A percentile compares a stretch with the other conserved stretches of the same genome.
phyloP scores from a whole-genome alignment of 805 yeast genomes.

The Torulaspora franciscae region DNA sequence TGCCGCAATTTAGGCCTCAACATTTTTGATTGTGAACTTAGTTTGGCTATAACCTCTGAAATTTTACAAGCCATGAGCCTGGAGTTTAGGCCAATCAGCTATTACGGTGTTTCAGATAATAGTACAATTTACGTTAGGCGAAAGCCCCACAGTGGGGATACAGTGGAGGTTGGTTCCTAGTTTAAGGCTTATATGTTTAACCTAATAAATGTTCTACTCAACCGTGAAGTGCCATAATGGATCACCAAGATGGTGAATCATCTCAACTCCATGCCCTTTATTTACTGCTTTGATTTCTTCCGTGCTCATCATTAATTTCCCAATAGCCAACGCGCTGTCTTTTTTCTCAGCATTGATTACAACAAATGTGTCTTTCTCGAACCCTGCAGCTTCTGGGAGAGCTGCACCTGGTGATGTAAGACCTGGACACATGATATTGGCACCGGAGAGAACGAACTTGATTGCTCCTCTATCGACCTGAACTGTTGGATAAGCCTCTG shows the following conservation, averaged over 20 bases:
- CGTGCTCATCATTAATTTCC: slow-evolving; percentile 81
- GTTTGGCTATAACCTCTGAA: slow-evolving; percentile 4
- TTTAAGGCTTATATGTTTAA: not conserved
- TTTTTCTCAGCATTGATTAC: slow-evolving; percentile 89
- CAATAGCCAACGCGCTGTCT: slow-evolving; percentile 84
- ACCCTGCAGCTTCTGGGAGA: slow-evolving; percentile 66
- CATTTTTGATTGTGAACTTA: slow-evolving; percentile 12
- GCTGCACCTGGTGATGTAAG: slow-evolving; percentile 79
- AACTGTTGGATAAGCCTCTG: slow-evolving; percentile 76
- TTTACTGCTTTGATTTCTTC: slow-evolving; percentile 78
- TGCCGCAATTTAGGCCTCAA: slow-evolving; percentile 6
- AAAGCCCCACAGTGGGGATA: not conserved
- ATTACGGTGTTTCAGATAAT: slow-evolving; percentile 13
- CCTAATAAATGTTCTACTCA: slow-evolving; percentile 32
- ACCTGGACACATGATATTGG: slow-evolving; percentile 96
- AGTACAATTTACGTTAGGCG: slow-evolving; percentile 13
- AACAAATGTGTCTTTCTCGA: slow-evolving; percentile 59
- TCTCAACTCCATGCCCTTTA: slow-evolving; percentile 86
- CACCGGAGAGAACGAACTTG: slow-evolving; percentile 91
- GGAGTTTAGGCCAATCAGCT: slow-evolving; percentile 23
- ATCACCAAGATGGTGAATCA: slow-evolving; percentile 81
- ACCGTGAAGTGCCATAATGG: slow-evolving; percentile 70
- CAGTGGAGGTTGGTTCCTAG: not conserved
- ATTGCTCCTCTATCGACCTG: slow-evolving; percentile 96
- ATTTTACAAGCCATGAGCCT: slow-evolving; percentile 12